Evolutionary conservation across 169 alveolate species (phyloP), one percentile per base, ranked within the genome.

Genomic region (Plasmodium chabaudi): DNA sequence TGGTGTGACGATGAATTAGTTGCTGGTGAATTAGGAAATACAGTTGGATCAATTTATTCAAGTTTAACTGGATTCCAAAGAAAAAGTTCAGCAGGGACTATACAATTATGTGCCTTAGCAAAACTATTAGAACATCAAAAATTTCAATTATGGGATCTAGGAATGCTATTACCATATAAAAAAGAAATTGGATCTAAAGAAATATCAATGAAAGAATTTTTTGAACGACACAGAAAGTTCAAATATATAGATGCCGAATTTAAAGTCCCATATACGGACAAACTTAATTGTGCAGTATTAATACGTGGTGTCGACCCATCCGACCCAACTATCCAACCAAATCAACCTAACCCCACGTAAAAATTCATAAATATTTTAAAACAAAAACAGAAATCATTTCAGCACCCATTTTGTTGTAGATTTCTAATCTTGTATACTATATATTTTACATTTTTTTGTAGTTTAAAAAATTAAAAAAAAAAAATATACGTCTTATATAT

Each of bases 11-110:
- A 59, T 13, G 57, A 73, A 46, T 73, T 93, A 15, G 93, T 92
- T 2, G 94, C 96, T 44, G 96, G 96, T 1, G 96, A 93, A 67
- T 88, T 93, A 46, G 96, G 96, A 4, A 93, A 87, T 63, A 87
- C 91, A 1, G 87, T 88, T 51, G 96, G 96, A 2, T 87, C 94
- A 0, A 75, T 92, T 21, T 93, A 92, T 69, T 91, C 96, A 7
- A 93, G 96, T 42, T 69, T 93, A 19, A 93, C 94, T 42, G 96
- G 95, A 2, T 93, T 93, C 61, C 96, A 93, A 86, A 91, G 74
- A 9, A 34, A 67, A 72, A 57, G 55, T 23, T 82, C 87, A 60
- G 88, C 95, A 2, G 96, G 96, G 6, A 93, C 93, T 21, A 72
- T 93, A 27, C 96, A 93, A 42, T 44, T 93, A 73, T 86, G 90